phyloP scores from a whole-genome alignment of 768 basidiomycete genomes.

The Rhizopogon salebrosus region DNA sequence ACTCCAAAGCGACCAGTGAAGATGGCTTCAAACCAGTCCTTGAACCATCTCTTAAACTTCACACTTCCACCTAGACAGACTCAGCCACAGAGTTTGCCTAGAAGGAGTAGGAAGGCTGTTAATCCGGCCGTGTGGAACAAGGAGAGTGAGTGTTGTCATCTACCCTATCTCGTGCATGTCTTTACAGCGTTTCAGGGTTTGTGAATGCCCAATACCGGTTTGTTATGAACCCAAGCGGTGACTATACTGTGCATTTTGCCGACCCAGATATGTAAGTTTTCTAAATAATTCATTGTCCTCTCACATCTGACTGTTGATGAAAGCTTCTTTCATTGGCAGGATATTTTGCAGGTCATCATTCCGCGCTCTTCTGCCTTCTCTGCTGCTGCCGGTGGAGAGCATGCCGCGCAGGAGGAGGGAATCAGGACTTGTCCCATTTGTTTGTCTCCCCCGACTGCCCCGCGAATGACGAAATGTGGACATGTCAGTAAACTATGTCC shows the following conservation, averaged over 20 bases:
- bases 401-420: slow-evolving; percentile 46
- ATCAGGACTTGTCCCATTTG: slow-evolving; percentile 90
- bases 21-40: slow-evolving; percentile 60
- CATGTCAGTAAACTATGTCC: slow-evolving; percentile 61
- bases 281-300: slow-evolving; percentile 3
- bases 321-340: slow-evolving; percentile 94
- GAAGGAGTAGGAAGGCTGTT: slow-evolving; percentile 70
- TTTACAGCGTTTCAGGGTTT: slow-evolving; percentile 52
- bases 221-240: slow-evolving; percentile 88
- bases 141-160: slow-evolving; percentile 67
- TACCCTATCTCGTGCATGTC: slow-evolving; percentile 10
- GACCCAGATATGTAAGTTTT: slow-evolving; percentile 89
- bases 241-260: slow-evolving; percentile 92
- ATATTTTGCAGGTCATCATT: slow-evolving; percentile 92
- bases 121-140: slow-evolving; percentile 76
- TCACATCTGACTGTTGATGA: not conserved
- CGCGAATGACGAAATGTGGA: slow-evolving; percentile 95
- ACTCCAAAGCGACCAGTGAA: slow-evolving; percentile 59
- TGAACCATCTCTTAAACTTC: slow-evolving; percentile 91
- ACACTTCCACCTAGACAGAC: slow-evolving; percentile 83
- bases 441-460: slow-evolving; percentile 82
- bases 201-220: slow-evolving; percentile 97
- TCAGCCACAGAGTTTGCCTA: slow-evolving; percentile 53
- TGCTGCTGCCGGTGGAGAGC: slow-evolving; percentile 42
- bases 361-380: slow-evolving; percentile 76